Base-by-base conservation (phyloP, 805 yeast species). In the Lachancea fermentati region DNA sequence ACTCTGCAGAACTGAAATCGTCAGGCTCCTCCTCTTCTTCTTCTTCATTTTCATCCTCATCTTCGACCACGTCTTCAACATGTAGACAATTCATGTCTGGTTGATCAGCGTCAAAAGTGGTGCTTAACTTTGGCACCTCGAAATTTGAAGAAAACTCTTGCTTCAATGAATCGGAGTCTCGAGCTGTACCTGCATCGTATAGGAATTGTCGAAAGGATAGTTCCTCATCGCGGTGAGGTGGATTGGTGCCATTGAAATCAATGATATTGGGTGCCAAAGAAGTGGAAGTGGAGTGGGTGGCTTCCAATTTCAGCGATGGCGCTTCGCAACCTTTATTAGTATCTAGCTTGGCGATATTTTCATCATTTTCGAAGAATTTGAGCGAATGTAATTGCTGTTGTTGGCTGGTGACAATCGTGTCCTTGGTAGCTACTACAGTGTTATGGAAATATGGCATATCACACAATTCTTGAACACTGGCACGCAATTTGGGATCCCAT, bases 401-500 rank as follows among this genome's bases (percentile, higher is more conserved):
- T 4, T 5, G 7, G 4, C 22, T n/a, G 5, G 32, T 32, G 18
- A 5, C 16, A 4, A 28, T 16, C 30, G 39, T 30, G 5, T 26
- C 17, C 19, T 22, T 22, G 15, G 30, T 29, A 4, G n/a, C 12
- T 17, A 35, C 30, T 12, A 66, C 57, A 2, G 81, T 68, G 13
- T 68, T 67, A 36, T 62, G 60, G 58, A 84, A 84, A 56, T 78
- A 84, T 0, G 71, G 63, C 74, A 75, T 66, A 12, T 60, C 37
- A 44, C 78, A 65, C 22, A 84, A 48, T 6, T 60, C 60, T 1
- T 67, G 66, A 2, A 73, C 81, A 29, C 73, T 71, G 0, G 76
- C 72, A 48, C 94, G 69, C n/a, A 60, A 55, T n/a, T 62, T 59
- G 2, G 96, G 94, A 60, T 86, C 80, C 96, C 96, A 88, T 37